phyloP scores from a whole-genome alignment of 2,329 filamentous ascomycete species.

The Cladosporium austrohemisphaericum region DNA sequence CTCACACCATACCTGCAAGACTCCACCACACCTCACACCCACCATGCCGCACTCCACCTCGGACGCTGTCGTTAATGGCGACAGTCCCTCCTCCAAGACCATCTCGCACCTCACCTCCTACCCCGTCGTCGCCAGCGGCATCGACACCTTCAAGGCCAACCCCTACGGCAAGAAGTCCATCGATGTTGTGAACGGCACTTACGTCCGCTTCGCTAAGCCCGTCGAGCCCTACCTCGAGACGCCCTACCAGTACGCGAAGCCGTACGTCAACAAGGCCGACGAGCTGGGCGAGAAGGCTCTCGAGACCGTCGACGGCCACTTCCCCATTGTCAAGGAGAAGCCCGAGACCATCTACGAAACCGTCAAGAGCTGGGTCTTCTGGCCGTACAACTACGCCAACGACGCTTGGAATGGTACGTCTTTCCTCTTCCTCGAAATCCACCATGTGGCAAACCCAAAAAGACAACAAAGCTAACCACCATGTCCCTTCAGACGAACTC shows the following conservation, averaged over 20 bases:
- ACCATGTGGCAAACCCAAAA: too few species aligned
- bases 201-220: constrained; percentile 71
- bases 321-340: constrained; percentile 55
- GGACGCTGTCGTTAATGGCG: constrained; percentile 43
- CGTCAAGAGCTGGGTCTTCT: constrained; percentile 61
- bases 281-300: constrained; percentile 54
- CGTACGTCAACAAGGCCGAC: constrained; percentile 82
- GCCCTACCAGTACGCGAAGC: constrained; percentile 77
- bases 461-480: constrained; percentile 21
- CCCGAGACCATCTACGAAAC: constrained; percentile 53
- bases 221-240: constrained; percentile 73
- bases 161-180: constrained; percentile 81
- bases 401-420: constrained; percentile 32
- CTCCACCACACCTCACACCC: not conserved
- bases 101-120: constrained; percentile 70
- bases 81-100: constrained; percentile 47
- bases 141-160: constrained; percentile 75
- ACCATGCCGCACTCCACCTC: constrained; percentile 50
- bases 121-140: constrained; percentile 74
- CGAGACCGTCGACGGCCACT: constrained; percentile 49
- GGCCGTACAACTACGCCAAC: constrained; percentile 37
- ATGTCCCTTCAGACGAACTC: constrained; percentile 32
- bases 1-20: not conserved
- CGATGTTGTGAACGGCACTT: constrained; percentile 69
- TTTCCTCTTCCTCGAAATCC: not conserved